Evolutionary conservation across 768 basidiomycete species (phyloP).

Genomic region (Chlorophyllum brunneum): DNA sequence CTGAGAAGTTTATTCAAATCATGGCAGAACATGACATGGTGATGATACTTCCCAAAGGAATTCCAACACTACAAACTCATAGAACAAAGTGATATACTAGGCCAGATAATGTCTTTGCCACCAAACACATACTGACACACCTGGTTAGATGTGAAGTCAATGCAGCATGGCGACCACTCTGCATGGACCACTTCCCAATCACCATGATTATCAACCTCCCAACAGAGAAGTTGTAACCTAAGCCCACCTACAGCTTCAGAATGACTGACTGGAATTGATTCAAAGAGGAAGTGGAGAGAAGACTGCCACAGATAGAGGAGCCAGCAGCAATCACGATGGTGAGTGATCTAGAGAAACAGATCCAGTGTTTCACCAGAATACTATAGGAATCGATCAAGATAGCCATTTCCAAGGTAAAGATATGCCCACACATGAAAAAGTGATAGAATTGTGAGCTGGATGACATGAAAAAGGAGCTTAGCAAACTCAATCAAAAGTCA

Average conservation of each 20-base stretch:
- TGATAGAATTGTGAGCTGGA: slow-evolving; percentile 26
- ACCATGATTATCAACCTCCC: slow-evolving; percentile 23
- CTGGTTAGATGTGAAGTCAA: slow-evolving; percentile 26
- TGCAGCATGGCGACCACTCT: slow-evolving; percentile 12
- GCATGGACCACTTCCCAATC: slow-evolving; percentile 41
- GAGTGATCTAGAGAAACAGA: not conserved
- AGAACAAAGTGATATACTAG: slow-evolving; percentile 30
- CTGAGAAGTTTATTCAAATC: slow-evolving; percentile 24
- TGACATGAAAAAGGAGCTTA: slow-evolving; percentile 11
- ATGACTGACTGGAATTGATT: slow-evolving; percentile 19
- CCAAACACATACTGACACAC: slow-evolving; percentile 9
- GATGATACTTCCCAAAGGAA: slow-evolving; percentile 29
- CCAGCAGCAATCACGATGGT: not conserved
- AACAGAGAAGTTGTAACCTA: not conserved
- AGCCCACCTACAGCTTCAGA: slow-evolving; percentile 14
- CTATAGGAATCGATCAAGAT: slow-evolving; percentile 11
- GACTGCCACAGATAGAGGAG: slow-evolving; percentile 18
- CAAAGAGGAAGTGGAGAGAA: slow-evolving; percentile 17
- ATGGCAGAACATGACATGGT: slow-evolving; percentile 24
- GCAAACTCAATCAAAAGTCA: slow-evolving; percentile 13
- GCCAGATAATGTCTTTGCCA: slow-evolving; percentile 42
- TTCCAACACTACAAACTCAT: slow-evolving; percentile 27
- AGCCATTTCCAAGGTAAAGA: not conserved
- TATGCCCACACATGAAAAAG: slow-evolving; percentile 9
- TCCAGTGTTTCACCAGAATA: slow-evolving; percentile 2